phyloP scores from a whole-genome alignment of 306 rosid species.

The Medicago arabica region DNA sequence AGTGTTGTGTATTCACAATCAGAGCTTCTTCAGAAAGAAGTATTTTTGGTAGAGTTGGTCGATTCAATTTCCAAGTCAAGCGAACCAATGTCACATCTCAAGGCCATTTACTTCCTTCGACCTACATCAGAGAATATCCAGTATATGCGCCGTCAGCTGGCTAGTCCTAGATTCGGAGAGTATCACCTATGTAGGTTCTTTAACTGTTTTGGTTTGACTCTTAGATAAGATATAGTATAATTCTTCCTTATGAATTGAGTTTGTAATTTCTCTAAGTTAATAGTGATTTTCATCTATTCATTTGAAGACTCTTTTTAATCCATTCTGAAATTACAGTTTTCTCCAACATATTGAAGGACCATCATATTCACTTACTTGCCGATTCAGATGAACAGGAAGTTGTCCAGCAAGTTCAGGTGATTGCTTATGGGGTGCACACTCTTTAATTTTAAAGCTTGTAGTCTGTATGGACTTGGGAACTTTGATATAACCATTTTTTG shows the following conservation, averaged over 20 bases:
- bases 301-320: conserved; percentile 59
- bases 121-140: conserved; percentile 91
- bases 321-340: conserved; percentile 79
- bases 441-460: conserved; percentile 12
- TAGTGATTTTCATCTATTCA: conserved; percentile 38
- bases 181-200: conserved; percentile 84
- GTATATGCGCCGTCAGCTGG: conserved; percentile 75
- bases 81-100: conserved; percentile 93
- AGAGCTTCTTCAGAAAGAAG: conserved; percentile 92
- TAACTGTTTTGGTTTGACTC: conserved; percentile 26
- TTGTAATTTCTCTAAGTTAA: conserved; percentile 40
- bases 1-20: conserved; percentile 95
- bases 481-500: conserved; percentile 23
- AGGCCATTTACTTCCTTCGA: conserved; percentile 86
- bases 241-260: conserved; percentile 25
- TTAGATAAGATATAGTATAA: conserved; percentile 5
- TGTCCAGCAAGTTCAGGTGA: conserved; percentile 96
- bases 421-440: conserved; percentile 19
- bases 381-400: conserved; percentile 97
- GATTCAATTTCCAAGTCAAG: conserved; percentile 81
- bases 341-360: conserved; percentile 96
- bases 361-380: conserved; percentile 87
- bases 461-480: conserved; percentile 5
- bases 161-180: conserved; percentile 91
- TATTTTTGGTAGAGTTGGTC: conserved; percentile 86